Evolutionary conservation across 768 basidiomycete genomes (phyloP), one percentile per base, ranked within the genome.

Genomic region (Hypsizygus marmoreus): DNA sequence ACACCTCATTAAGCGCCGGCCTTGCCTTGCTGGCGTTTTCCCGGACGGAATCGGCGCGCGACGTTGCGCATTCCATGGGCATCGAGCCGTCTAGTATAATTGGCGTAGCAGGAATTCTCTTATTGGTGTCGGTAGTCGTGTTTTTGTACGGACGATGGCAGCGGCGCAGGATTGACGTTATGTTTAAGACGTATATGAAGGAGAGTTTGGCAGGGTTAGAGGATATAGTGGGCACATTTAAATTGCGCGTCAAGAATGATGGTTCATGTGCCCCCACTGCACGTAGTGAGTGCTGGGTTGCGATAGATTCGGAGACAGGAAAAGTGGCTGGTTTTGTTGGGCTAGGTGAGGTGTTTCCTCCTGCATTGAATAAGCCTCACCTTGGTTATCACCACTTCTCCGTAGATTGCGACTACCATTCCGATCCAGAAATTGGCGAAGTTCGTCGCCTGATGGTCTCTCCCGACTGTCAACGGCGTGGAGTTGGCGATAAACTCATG

Each of bases 271-370:
- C 36, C 16, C 32, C 55, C 13, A 45, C 16, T 8, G 46, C 51
- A 11, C 40, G 36, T 2, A 32, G 49, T 7, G 43, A 37, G 11
- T 56, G 53, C 32, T 56, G 55, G 55, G 46, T 56, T 11, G 55
- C 55, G 35, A n/a, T n/a, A n/a, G n/a, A n/a, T n/a, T 49, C 53
- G 17, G 38, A 42, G 1, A 37, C n/a, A 6, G 44, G 42, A 14
- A 37, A 50, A 30, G 29, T 56, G 9, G 43, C 45, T 17, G 55
- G 55, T 22, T 50, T 46, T 17, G 37, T 56, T n/a, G 55, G 55
- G n/a, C 36, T 56, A 12, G 50, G 55, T 56, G 9, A 6, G 45
- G 48, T 11, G 16, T 34, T 4, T 34, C 29, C 40, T 39, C 36
- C 8, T 19, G 20, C 12, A 12, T 13, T 28, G 6, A 35, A 6